These are phyloP conservation scores for Cardamine chenopodiifolia DNA, from an alignment of 345 rosid species.

Conservation along the genomic window DNA sequence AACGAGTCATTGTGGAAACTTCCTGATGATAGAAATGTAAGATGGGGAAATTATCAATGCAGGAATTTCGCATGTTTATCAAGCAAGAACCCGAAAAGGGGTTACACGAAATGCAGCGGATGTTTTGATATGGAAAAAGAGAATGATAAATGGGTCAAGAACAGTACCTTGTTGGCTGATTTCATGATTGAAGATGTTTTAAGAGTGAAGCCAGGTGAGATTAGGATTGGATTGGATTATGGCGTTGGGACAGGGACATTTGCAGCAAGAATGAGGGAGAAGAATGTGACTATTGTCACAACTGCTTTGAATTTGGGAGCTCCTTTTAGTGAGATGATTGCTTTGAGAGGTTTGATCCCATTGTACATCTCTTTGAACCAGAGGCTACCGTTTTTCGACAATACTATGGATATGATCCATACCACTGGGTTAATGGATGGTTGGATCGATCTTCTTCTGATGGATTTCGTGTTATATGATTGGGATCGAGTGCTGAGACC, in stretches of 20 bases:
- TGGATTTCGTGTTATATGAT: conserved; percentile 82
- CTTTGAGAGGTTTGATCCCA: conserved; percentile 79
- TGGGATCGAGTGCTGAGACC: conserved; percentile 92
- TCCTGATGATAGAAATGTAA: conserved; percentile 79
- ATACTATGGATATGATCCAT: conserved; percentile 87
- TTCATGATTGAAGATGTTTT: conserved; percentile 65
- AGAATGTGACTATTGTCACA: conserved; percentile 68
- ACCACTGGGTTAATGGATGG: conserved; percentile 75
- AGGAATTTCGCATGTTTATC: conserved; percentile 66
- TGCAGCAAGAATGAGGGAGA: conserved; percentile 88
- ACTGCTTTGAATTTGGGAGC: conserved; percentile 86
- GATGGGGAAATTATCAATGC: conserved; percentile 81
- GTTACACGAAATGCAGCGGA: conserved; percentile 71
- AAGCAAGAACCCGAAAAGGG: conserved; percentile 65
- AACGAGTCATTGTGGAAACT: conserved; percentile 82
- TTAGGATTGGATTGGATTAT: conserved; percentile 69
- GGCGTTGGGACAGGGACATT: conserved; percentile 83
- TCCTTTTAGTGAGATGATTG: conserved; percentile 83
- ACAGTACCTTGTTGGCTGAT: conserved; percentile 52
- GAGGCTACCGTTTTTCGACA: conserved; percentile 84
- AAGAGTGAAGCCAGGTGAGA: conserved; percentile 63
- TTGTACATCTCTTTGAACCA: conserved; percentile 74
- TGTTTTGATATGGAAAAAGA: conserved; percentile 94
- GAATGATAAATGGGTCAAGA: conserved; percentile 65
- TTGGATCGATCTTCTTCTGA: conserved; percentile 71